Conservation (phyloP, 139 green algal species). For the Asterochloris erici region DNA sequence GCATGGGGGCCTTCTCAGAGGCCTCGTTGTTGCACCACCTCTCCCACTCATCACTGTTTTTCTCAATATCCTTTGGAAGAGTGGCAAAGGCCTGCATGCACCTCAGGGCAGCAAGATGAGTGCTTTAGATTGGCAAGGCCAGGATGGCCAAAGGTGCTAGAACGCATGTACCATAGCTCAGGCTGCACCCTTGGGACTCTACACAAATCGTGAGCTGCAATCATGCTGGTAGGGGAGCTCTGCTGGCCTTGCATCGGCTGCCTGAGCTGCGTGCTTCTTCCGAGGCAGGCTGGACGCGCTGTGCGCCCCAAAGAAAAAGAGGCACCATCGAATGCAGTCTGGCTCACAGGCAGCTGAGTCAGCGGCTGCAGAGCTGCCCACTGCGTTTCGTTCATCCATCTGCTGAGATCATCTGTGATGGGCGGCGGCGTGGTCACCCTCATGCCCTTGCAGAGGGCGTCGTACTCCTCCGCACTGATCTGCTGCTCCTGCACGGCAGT, state of each 20-base stretch:
- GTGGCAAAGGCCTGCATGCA: constrained; percentile 39
- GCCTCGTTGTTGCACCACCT: constrained; percentile 69
- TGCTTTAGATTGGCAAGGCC: too few relatives aligned
- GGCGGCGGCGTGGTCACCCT: constrained; percentile 53
- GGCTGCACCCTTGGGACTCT: too few relatives aligned
- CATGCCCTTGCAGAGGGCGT: constrained; percentile 65
- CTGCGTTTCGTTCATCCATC: constrained; percentile 78
- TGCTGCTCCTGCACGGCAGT: constrained; percentile 20
- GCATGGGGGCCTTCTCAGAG: constrained; percentile 61
- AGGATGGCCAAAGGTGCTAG: too few relatives aligned
- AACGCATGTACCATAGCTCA: too few relatives aligned
- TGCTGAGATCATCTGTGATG: constrained; percentile 76
- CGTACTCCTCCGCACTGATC: constrained; percentile 73
- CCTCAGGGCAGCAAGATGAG: background rate
- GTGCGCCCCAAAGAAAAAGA: too few relatives aligned
- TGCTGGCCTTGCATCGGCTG: too few relatives aligned
- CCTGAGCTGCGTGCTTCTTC: too few relatives aligned
- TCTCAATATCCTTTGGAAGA: constrained; percentile 82
- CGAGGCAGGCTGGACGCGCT: too few relatives aligned
- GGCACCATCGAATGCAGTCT: too few relatives aligned
- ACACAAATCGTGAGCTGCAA: too few relatives aligned
- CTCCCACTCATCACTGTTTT: constrained; percentile 76
- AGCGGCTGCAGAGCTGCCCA: constrained; percentile 73
- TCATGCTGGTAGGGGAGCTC: too few relatives aligned
- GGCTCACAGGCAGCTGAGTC: constrained; percentile 39